phyloP scores from a whole-genome alignment of 352 stramenopile genomes.

The Phytophthora litchii region DNA sequence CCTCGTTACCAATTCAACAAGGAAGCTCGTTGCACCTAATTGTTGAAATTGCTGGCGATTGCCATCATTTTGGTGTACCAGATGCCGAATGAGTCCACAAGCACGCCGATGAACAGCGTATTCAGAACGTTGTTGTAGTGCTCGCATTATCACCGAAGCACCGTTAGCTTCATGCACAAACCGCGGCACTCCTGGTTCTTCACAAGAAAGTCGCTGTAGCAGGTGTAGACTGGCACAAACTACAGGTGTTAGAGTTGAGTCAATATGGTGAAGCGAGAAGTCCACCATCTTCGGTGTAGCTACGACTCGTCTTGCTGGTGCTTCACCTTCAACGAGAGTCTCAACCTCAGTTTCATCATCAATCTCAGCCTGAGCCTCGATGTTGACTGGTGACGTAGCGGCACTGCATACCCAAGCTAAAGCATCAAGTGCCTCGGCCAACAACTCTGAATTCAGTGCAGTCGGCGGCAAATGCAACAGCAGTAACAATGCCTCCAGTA shows the following conservation, averaged over 20 bases:
- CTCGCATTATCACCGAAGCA: conserved; percentile 51
- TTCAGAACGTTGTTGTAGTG: conserved; percentile 36
- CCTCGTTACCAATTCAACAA: conserved; percentile 32
- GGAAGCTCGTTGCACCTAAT: conserved; percentile 49
- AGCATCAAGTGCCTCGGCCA: conserved; percentile 53
- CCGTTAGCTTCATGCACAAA: conserved; percentile 46
- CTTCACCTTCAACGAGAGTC: conserved; percentile 22
- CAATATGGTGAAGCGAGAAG: conserved; percentile 45
- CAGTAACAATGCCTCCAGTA: conserved; percentile 54
- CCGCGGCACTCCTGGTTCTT: conserved; percentile 40
- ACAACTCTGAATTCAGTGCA: conserved; percentile 37
- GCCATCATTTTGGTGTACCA: conserved; percentile 50
- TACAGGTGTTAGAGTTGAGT: conserved; percentile 40
- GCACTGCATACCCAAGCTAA: conserved; percentile 62
- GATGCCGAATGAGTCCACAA: conserved; percentile 54
- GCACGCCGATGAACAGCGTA: conserved; percentile 34
- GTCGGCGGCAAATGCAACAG: conserved; percentile 57
- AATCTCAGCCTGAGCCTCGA: conserved; percentile 31
- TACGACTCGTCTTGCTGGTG: conserved; percentile 43
- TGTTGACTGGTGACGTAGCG: conserved; percentile 14
- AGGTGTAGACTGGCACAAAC: conserved; percentile 56
- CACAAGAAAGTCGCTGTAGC: conserved; percentile 52
- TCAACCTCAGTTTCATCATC: conserved; percentile 24
- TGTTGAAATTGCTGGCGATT: conserved; percentile 62
- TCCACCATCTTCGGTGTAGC: conserved; percentile 59